Evolutionary conservation across 1,284 basidiomycete species (phyloP), one percentile per base, ranked within the genome.

Genomic region (Wallemia ichthyophaga): DNA sequence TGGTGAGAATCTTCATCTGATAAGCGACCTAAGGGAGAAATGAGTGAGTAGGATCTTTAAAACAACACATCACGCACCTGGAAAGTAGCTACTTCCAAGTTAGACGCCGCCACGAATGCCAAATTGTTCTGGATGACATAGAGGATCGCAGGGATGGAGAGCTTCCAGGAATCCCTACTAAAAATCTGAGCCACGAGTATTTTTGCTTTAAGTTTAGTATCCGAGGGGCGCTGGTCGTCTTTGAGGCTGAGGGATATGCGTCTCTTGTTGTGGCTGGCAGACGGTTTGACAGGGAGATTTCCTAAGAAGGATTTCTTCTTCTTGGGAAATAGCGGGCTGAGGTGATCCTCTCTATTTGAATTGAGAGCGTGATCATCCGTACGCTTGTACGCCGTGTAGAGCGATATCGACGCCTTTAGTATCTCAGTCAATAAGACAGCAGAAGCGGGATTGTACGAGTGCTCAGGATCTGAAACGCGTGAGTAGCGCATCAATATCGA

Each of bases 1-100:
- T 96, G 26, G 91, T 95, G 62, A 96, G 79, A 65, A 96, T 94
- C 73, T 95, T 92, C 85, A 91, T 89, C 70, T 92, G 87, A 71
- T 92, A 92, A 59, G 83, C 86, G 66, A 91, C 72, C 55, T 56
- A 28, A 57, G 48, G 25, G 37, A 32, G 32, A n/a, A 27, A 28
- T 15, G 25, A 19, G 58, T 17, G 15, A 11, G 5, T 23, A 48
- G n/a, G 56, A 26, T 11, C 57, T 60, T 48, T 58, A 61, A 19
- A 60, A 62, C 60, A 65, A 65, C 60, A 64, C 66, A 19, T 62
- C 62, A 23, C 56, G 33, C 58, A 68, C 85, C 69, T 88, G 85
- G 72, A 95, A 96, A 21, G 89, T 91, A 15, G 91, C 87, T 23
- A 86, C 87, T 61, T 88, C 85, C 61, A 96, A 76, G 69, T 95